Base-by-base conservation (phyloP, 75 land plant genomes). In the Azolla pinnata region DNA sequence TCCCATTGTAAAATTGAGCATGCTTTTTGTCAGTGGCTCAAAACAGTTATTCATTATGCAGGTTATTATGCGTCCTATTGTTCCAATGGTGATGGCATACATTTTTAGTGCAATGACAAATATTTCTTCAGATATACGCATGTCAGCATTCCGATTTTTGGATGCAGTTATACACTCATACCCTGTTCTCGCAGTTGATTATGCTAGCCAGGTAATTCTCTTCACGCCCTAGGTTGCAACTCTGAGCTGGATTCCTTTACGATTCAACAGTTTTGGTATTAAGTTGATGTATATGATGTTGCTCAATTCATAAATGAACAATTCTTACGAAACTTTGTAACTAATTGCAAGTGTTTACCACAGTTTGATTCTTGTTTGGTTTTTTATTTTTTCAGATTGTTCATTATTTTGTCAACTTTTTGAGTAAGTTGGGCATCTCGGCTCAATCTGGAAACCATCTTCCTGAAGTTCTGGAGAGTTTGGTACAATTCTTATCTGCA, bases 21-120 rank as follows among this genome's bases (percentile, higher is more conserved):
- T n/a, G n/a, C n/a, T n/a, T n/a, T n/a, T n/a, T n/a, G n/a, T n/a
- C n/a, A n/a, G n/a, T n/a, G n/a, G n/a, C n/a, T n/a, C n/a, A n/a
- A n/a, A n/a, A n/a, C n/a, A n/a, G n/a, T n/a, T n/a, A n/a, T n/a
- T n/a, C n/a, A n/a, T n/a, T n/a, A n/a, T n/a, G 53, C 70, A 83
- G 97, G 90, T 68, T 49, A 61, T 75, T 49, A 79, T 74, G 62
- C 74, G 75, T 18, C 75, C 81, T n/a, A 61, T 85, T 19, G 44
- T 85, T 44, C 79, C 84, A 18, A 55, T 79, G 45, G 33, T 85
- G 61, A 81, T 83, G 89, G 77, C 83, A n/a, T 81, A 84, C 66
- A 67, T 84, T 31, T 79, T 79, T 30, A 80, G 74, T 81, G 97
- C 89, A 33, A 92, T 85, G 93, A 82, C 92, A 57, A 80, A 92